Evolutionary conservation across 352 stramenopile genomes (phyloP).

Genomic region (Phytophthora multivora): DNA sequence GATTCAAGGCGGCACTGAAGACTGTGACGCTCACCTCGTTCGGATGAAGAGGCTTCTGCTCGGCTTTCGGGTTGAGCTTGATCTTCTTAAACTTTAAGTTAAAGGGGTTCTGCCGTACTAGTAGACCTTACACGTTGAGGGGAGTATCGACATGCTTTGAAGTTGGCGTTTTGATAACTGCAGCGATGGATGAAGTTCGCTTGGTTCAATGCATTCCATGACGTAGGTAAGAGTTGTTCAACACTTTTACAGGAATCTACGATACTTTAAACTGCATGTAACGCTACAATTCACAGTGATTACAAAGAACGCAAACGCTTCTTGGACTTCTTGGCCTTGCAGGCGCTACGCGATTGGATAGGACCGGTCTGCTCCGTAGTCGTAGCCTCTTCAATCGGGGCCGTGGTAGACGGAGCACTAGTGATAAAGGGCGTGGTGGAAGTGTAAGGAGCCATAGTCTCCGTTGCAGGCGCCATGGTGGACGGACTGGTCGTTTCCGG

Average conservation of each 20-base stretch:
- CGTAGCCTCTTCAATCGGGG: neutral
- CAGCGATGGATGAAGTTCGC: no score
- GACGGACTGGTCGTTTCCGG: conserved; percentile 4
- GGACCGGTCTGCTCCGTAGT: neutral
- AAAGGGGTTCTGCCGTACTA: neutral
- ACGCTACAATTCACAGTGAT: conserved; percentile 4
- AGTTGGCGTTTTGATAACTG: neutral
- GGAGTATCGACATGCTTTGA: neutral
- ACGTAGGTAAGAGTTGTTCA: neutral
- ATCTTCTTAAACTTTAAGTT: no score
- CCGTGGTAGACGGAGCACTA: neutral
- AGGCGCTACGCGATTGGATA: conserved; percentile 12
- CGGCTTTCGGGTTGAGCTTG: neutral
- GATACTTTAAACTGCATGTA: conserved; percentile 9
- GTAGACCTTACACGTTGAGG: neutral
- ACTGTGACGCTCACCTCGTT: conserved; percentile 28
- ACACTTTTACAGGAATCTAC: conserved; percentile 1
- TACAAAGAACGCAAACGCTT: conserved; percentile 26
- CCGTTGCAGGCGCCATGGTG: neutral
- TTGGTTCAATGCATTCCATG: neutral
- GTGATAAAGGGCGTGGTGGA: conserved; percentile 9
- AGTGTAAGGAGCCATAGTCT: conserved; percentile 5
- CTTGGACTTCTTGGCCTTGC: conserved; percentile 29
- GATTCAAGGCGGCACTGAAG: conserved; percentile 36
- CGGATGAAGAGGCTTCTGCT: neutral